Conservation (phyloP, 2,329 filamentous ascomycete species). For the Penicillium decumbens region DNA sequence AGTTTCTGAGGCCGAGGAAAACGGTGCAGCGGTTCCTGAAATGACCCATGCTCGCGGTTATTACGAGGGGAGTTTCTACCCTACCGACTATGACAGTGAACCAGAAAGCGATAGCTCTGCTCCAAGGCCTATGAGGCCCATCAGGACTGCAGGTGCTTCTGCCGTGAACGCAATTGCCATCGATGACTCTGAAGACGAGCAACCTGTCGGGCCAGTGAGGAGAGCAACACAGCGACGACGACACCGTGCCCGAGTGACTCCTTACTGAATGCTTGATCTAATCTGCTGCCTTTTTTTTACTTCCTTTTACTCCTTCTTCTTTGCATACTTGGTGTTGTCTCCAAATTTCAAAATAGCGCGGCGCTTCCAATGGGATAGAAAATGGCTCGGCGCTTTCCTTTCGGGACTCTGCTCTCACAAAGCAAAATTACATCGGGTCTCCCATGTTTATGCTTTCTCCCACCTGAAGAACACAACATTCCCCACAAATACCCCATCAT, state of each 20-base stretch:
- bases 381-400: slow-evolving; percentile 9
- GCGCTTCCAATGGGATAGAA: slow-evolving; percentile 19
- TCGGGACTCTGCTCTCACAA: background rate
- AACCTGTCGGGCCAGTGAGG: slow-evolving; percentile 23
- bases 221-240: slow-evolving; percentile 18
- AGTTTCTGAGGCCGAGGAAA: background rate
- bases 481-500: slow-evolving; percentile 4
- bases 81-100: slow-evolving; percentile 9
- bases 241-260: slow-evolving; percentile 18
- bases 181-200: slow-evolving; percentile 24
- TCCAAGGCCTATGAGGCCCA: slow-evolving; percentile 3
- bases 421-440: background rate
- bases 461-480: background rate
- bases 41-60: background rate
- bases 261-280: slow-evolving; percentile 13
- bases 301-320: background rate
- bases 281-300: background rate
- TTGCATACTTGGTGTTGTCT: slow-evolving; percentile 5
- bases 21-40: background rate
- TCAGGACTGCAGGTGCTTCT: slow-evolving; percentile 8
- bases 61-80: background rate
- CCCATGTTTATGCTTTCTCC: background rate
- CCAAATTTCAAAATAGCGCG: slow-evolving; percentile 15
- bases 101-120: slow-evolving; percentile 10
- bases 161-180: slow-evolving; percentile 18